Conservation (phyloP, 2,329 filamentous ascomycete species). For the Claviceps sp. region DNA sequence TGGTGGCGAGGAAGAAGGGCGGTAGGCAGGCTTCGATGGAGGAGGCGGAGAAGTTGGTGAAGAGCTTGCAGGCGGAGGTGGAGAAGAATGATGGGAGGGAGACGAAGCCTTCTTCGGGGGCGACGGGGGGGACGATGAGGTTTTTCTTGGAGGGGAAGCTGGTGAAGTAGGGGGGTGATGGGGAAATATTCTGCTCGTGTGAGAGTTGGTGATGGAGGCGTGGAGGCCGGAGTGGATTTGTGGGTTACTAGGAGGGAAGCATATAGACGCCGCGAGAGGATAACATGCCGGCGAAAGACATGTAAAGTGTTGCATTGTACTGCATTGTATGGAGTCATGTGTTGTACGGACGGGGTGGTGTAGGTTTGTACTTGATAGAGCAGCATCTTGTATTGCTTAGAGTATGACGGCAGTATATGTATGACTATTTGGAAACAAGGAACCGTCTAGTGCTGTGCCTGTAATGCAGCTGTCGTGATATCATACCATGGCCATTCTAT, state of each 20-base stretch:
- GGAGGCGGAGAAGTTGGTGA: constrained; percentile 47
- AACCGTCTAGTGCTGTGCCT: not conserved
- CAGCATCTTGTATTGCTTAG: no score
- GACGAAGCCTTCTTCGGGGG: constrained; percentile 30
- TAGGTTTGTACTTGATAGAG: no score
- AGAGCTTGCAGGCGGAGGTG: constrained; percentile 21
- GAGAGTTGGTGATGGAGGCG: not conserved
- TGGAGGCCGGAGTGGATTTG: no score
- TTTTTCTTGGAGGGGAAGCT: constrained; percentile 27
- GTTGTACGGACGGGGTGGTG: no score
- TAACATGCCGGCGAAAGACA: not conserved
- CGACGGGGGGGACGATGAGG: constrained; percentile 27
- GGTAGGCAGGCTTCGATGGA: constrained; percentile 42
- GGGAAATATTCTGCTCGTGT: not conserved
- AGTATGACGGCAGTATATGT: not conserved
- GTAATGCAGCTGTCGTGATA: not conserved
- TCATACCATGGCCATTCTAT: not conserved
- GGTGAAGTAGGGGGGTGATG: not conserved
- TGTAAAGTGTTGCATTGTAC: not conserved
- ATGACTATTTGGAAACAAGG: not conserved
- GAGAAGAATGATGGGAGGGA: constrained; percentile 27
- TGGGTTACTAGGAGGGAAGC: no score
- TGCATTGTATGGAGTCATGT: not conserved
- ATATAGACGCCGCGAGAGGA: no score
- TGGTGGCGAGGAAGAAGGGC: constrained; percentile 53